Base-by-base conservation (phyloP, 1,139 yeast genomes). In the Scheffersomyces titani region DNA sequence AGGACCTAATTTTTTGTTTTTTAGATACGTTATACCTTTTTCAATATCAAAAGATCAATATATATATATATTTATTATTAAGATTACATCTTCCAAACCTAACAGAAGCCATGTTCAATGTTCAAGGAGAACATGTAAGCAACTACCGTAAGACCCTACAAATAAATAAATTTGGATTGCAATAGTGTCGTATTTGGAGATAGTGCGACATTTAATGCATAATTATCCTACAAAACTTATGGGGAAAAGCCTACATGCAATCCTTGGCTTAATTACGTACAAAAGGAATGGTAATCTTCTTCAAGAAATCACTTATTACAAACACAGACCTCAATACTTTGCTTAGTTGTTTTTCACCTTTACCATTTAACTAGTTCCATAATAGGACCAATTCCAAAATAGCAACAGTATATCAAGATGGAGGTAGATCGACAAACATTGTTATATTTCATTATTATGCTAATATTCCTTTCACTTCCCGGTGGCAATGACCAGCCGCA, bases 361-460 rank as follows among this genome's bases (percentile, higher is more conserved):
- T n/a, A n/a, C n/a, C n/a, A n/a, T n/a, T n/a, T n/a, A n/a, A n/a
- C n/a, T n/a, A 30, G 40, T 6, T 11, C 16, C 16, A 30, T 30
- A 30, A 30, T 30, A 30, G 16, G 9, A 3, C 40, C 2, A 30
- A 11, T 30, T 30, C 40, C 9, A 11, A 6, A 30, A 30, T 7
- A 22, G 6, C 40, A 30, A 16, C 40, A 30, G 40, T 16, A 22
- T 11, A 6, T 47, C 44, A 54, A 44, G 52, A 64, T 59, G 74
- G 73, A 74, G 57, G 64, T 74, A n/a, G 81, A 78, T 60, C 69
- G 79, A 50, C 78, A 75, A 57, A 73, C 80, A 48, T 63, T 77
- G 53, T 59, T 78, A 51, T 74, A 77, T 65, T 67, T 77, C 59
- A 68, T 78, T 51, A 65, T 77, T 51, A 69, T 78, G 72, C 70